These are phyloP conservation scores for Stylosanthes scabra DNA, from an alignment of 331 rosid species.

Conservation along the genomic window DNA sequence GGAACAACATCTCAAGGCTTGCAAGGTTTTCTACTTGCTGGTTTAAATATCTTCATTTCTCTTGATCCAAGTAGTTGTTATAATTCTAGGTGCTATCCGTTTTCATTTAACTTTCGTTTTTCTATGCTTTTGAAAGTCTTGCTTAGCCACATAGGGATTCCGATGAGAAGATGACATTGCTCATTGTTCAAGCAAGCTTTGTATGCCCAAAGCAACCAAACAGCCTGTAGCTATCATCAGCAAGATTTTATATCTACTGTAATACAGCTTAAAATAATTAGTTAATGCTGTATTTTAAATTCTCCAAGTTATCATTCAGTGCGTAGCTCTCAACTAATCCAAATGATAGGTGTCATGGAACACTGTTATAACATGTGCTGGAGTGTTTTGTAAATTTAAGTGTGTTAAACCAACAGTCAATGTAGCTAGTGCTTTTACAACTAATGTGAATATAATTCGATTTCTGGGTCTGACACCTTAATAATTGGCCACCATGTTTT, in stretches of 20 bases:
- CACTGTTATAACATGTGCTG: not conserved
- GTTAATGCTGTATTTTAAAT: conserved; percentile 1
- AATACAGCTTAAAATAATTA: not conserved
- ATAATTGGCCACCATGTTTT: conserved; percentile 47
- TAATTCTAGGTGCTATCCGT: conserved; percentile 8
- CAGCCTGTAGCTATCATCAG: not conserved
- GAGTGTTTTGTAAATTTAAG: not conserved
- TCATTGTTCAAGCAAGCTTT: not conserved
- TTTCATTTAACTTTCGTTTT: not conserved
- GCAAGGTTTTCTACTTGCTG: conserved; percentile 17
- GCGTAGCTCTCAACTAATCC: not conserved
- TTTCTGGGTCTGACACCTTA: conserved; percentile 13
- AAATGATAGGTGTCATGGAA: not conserved
- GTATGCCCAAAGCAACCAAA: not conserved
- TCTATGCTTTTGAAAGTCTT: conserved; percentile 18
- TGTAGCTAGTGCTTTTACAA: conserved; percentile 10
- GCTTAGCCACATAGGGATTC: conserved; percentile 15
- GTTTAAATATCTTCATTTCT: conserved; percentile 7
- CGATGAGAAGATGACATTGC: conserved; percentile 4
- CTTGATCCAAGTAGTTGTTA: conserved; percentile 7
- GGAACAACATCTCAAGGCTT: conserved; percentile 6
- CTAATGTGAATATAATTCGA: conserved; percentile 1
- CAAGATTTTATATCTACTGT: not conserved
- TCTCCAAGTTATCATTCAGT: not conserved
- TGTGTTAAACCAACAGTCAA: not conserved